These are phyloP conservation scores for Pterula multifida DNA, from an alignment of 1,284 basidiomycete genomes.

Conservation along the genomic window DNA sequence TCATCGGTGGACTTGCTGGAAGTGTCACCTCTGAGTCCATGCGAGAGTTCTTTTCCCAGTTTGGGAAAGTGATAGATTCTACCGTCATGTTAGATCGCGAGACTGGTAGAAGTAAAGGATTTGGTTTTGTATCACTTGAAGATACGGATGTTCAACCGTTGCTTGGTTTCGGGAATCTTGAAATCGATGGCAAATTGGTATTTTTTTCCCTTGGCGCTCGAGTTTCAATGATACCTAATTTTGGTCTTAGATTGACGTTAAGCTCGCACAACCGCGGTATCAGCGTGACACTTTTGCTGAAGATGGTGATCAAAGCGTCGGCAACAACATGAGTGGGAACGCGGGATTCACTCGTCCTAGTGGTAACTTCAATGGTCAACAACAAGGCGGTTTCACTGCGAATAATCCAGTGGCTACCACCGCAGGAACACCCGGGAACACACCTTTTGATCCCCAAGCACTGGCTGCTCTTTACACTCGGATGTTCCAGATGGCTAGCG, in stretches of 20 bases:
- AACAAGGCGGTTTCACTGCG: constrained; percentile 22
- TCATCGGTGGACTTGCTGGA: constrained; percentile 90
- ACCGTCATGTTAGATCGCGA: constrained; percentile 99
- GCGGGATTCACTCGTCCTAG: constrained; percentile 9
- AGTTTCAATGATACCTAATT: constrained; percentile 3
- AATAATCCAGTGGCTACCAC: constrained; percentile 14
- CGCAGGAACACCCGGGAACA: constrained; percentile 24
- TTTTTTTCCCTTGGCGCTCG: constrained; percentile 17
- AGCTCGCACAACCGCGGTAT: constrained; percentile 81
- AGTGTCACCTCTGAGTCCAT: constrained; percentile 90
- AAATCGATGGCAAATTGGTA: constrained; percentile 88
- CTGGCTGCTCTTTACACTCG: constrained; percentile 71
- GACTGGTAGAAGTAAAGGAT: constrained; percentile 91
- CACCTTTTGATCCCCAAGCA: constrained; percentile 71
- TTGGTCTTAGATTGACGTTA: constrained; percentile 76
- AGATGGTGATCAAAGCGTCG: constrained; percentile 11
- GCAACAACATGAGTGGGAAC: constrained; percentile 12
- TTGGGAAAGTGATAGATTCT: constrained; percentile 89
- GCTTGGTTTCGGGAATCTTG: constrained; percentile 75
- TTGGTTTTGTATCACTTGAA: constrained; percentile 95
- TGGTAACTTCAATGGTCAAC: constrained; percentile 20
- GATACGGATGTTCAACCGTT: constrained; percentile 79
- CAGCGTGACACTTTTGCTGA: constrained; percentile 49
- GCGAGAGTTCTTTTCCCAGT: constrained; percentile 84
- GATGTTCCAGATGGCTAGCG: constrained; percentile 69